Percentiles rank a stretch among this genome's conserved stretches.
These are phyloP conservation scores for Penicillium nordicum DNA, from an alignment of 2,329 filamentous ascomycete species.

Conservation along the genomic window DNA sequence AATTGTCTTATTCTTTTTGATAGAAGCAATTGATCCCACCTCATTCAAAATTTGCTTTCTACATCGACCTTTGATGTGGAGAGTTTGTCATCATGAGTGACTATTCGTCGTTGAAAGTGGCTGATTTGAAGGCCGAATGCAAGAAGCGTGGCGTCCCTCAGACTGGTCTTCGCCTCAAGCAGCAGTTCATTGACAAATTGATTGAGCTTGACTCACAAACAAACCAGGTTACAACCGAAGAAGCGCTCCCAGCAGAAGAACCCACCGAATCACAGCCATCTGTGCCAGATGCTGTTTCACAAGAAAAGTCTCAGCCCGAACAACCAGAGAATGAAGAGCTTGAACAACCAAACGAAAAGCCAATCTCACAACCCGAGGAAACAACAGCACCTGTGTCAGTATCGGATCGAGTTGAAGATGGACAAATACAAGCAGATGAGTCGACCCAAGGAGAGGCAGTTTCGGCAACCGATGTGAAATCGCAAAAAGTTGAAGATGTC, in stretches of 20 bases:
- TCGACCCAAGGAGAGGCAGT: neutral
- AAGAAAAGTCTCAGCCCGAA: slow-evolving; percentile 18
- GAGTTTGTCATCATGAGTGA: slow-evolving; percentile 45
- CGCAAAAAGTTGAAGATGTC: slow-evolving; percentile 10
- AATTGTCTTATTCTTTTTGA: neutral
- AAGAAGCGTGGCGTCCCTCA: slow-evolving; percentile 67
- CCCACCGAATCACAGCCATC: slow-evolving; percentile 6
- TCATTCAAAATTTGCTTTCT: neutral
- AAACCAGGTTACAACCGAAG: slow-evolving; percentile 26
- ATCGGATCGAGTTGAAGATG: slow-evolving; percentile 7
- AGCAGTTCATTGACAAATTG: slow-evolving; percentile 62
- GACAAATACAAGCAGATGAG: slow-evolving; percentile 10
- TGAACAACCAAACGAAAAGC: slow-evolving; percentile 4
- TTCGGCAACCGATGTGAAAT: neutral
- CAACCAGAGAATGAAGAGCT: slow-evolving; percentile 8
- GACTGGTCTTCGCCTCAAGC: slow-evolving; percentile 67
- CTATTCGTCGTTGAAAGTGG: slow-evolving; percentile 64
- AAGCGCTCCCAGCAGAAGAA: slow-evolving; percentile 16
- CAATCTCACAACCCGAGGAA: neutral
- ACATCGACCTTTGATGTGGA: slow-evolving; percentile 7
- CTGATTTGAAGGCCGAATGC: slow-evolving; percentile 71
- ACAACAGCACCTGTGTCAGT: neutral
- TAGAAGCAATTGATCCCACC: neutral
- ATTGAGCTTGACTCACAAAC: slow-evolving; percentile 41
- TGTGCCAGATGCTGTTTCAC: slow-evolving; percentile 5